Evolutionary conservation across 2,329 filamentous ascomycete genomes (phyloP), one percentile per base, ranked within the genome.

Genomic region (Chaetomium sp.): DNA sequence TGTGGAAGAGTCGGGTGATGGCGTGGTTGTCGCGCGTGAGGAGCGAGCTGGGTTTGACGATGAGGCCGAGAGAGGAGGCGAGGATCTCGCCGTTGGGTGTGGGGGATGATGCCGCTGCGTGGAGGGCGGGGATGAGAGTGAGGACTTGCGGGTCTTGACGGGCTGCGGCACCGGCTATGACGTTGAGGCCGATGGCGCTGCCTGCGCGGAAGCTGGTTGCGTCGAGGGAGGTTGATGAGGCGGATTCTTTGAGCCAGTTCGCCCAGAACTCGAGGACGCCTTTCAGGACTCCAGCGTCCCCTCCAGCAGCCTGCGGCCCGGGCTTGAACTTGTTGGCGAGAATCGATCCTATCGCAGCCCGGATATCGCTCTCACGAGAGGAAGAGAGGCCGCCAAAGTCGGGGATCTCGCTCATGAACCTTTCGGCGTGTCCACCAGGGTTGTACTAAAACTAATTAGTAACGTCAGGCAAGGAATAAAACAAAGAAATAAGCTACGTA

Each of bases 311-410:
- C 11, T 57, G 53, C 5, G 59, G 56, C 1, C 56, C 59, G 19
- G 55, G 65, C 37, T 70, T 70, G 62, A 73, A 71, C 58, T 77
- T 79, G 62, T 79, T 78, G 49, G 74, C 69, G 34, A 78, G 61
- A 3, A 74, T 67, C 2, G 71, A 69, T 9, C 77, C 64, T 9
- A 77, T 71, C 6, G 65, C 62, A 12, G 62, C 52, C 67, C 69
- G 62, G 49, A 57, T 67, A 59, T 61, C 64, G 40, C 52, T 59
- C 48, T 55, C 53, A 11, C 52, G 49, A 2, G 53, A 42, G 6
- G 58, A 50, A 5, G 55, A 51, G 6, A 19, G 10, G 5, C 50
- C 19, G 19, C 19, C 55, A 11, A 61, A 45, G 12, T 33, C 34
- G 10, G 54, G 48, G 0, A 52, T 56, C 49, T 63, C 55, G 40